Evolutionary conservation across 192 early-diverging fungal species (phyloP), one percentile per base, ranked within the genome.

Genomic region (Coemansia guatemalensis): DNA sequence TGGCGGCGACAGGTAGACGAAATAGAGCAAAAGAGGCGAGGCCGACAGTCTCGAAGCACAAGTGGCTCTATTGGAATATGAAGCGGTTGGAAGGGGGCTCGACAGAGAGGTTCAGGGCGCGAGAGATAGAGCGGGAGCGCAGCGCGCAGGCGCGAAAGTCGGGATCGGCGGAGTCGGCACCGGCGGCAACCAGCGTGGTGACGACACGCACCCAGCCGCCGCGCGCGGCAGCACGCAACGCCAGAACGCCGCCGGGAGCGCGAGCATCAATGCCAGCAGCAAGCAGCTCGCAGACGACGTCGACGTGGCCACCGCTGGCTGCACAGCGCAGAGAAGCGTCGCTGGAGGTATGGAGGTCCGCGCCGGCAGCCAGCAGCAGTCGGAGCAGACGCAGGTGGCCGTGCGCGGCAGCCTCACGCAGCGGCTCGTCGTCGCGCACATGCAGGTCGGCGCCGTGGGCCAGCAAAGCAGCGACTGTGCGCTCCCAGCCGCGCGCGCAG

Each of bases 161-260:
- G 1, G 75, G 23, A 29, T 78, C 65, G 5, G 27, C 8, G 9
- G 67, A 17, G 49, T 81, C 71, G 32, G 73, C 81, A 18, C 81
- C 77, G 2, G 69, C 69, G 7, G 48, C 53, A 21, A 72, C 54
- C 14, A 83, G 77, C 53, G 53, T 62, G 24, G 50, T 29, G 0
- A 83, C 81, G 21, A 75, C 69, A n/a, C 44, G 58, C n/a, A 53
- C 47, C 69, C 78, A 79, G 9, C 69, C 73, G 26, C 68, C 71
- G 0, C 81, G 68, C 24, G 71, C 74, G 3, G 81, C 76, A 11
- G 74, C 69, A 9, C 68, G 65, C 33, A 83, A 56, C 21, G 78
- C 68, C 56, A 53, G 47, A 0, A 54, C 39, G 30, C 82, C 79
- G 25, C 59, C 53, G 0, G 25, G 21, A 17, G 26, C 53, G 11